These are phyloP conservation scores for Chimonanthus praecox DNA, from an alignment of 164 flowering plant genomes.

Conservation along the genomic window DNA sequence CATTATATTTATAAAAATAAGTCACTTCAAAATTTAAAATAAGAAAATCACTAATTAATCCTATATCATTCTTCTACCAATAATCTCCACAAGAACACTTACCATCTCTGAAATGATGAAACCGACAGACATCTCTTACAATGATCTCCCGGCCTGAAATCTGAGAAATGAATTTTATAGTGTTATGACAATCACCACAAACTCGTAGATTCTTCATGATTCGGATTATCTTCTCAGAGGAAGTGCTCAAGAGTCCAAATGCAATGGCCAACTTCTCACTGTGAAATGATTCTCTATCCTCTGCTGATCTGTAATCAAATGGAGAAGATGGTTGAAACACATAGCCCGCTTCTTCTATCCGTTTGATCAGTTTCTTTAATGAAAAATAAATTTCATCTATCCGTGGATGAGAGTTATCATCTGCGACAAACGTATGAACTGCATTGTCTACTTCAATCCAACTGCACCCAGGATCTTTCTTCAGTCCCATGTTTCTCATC, in stretches of 20 bases:
- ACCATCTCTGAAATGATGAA: not conserved
- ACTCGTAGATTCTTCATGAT: conserved; percentile 13
- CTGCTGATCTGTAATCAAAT: not conserved
- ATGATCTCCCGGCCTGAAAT: conserved; percentile 10
- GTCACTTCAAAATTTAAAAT: too few species aligned
- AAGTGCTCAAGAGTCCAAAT: conserved; percentile 13
- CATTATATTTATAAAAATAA: too few species aligned
- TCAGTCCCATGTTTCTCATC: conserved; percentile 4
- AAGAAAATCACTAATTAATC: too few species aligned
- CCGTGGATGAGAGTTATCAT: conserved; percentile 9
- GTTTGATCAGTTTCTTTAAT: conserved; percentile 9
- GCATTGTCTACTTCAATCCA: conserved; percentile 11
- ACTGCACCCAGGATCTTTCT: conserved; percentile 11
- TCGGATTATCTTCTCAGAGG: conserved; percentile 4
- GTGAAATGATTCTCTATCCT: conserved; percentile 6
- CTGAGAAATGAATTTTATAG: conserved; percentile 12
- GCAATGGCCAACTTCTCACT: conserved; percentile 15
- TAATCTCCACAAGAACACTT: conserved; percentile 14
- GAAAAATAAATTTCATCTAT: conserved; percentile 8
- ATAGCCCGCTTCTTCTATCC: conserved; percentile 8
- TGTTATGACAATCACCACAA: conserved; percentile 11
- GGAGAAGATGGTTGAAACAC: not conserved
- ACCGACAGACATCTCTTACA: conserved; percentile 15
- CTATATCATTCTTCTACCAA: conserved; percentile 1
- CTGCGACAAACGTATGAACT: conserved; percentile 10